Conservation (phyloP, 345 rosid genomes). For the Xanthoceras sorbifolium region DNA sequence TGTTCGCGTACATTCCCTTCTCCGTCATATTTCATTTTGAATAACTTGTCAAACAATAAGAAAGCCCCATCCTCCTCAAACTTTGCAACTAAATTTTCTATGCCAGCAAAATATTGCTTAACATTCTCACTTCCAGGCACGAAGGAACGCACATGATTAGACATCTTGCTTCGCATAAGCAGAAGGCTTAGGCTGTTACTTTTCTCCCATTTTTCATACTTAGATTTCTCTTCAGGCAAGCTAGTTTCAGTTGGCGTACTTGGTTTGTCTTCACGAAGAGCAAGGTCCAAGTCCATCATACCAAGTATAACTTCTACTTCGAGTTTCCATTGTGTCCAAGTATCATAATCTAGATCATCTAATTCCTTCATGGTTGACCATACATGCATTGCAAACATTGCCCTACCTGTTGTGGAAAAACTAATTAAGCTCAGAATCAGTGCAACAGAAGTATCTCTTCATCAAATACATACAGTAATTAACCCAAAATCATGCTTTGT, state of each 20-base stretch:
- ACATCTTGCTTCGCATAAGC: constrained; percentile 7
- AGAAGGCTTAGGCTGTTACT: neutral
- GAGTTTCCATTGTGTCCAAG: constrained; percentile 2
- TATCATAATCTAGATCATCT: neutral
- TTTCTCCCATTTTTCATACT: constrained; percentile 5
- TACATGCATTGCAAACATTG: neutral
- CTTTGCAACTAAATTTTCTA: neutral
- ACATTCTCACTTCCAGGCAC: neutral
- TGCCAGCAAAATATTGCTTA: neutral
- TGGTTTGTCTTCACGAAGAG: constrained; percentile 11
- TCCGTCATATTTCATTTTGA: neutral
- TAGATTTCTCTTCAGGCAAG: constrained; percentile 14
- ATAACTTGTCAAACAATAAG: neutral
- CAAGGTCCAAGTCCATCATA: neutral
- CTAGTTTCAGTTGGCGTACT: neutral
- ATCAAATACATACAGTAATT: no score
- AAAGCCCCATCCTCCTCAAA: neutral
- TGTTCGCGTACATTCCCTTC: neutral
- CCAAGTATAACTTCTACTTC: neutral
- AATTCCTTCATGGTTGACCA: neutral
- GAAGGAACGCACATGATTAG: neutral
- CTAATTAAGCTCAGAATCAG: neutral
- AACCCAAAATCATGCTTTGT: no score
- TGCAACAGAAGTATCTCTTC: no score
- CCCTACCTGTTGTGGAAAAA: neutral